Percentiles rank a stretch among this genome's conserved stretches.
phyloP scores from a whole-genome alignment of 73 alveolate genomes.

The Tetrahymena malaccensis region DNA sequence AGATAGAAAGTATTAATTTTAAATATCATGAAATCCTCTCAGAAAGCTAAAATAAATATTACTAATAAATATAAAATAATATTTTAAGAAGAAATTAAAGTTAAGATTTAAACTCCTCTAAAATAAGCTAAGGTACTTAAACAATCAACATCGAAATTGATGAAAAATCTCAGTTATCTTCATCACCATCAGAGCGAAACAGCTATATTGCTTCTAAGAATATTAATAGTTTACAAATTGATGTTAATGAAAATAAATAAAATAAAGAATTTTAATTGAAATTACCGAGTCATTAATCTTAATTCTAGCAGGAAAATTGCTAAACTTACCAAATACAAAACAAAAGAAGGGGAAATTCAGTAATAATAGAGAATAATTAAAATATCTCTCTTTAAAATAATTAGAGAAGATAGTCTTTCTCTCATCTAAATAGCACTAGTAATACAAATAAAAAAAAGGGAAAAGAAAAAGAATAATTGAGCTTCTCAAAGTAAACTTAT shows the following conservation, averaged over 20 bases:
- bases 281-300: background rate
- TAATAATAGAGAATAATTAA: background rate
- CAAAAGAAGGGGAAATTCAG: background rate
- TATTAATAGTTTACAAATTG: background rate
- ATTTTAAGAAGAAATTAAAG: background rate
- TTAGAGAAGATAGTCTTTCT: background rate
- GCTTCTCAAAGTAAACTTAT: background rate
- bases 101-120: background rate
- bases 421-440: background rate
- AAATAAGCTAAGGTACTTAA: background rate
- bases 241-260: no score
- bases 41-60: no score
- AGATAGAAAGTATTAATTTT: background rate
- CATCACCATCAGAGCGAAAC: background rate
- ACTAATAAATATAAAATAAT: no score
- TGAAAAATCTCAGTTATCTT: background rate
- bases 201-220: background rate
- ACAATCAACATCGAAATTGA: background rate
- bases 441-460: background rate
- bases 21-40: background rate
- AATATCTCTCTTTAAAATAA: background rate
- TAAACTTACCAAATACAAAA: background rate
- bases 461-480: background rate
- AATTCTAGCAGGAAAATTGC: background rate
- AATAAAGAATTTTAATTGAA: background rate